Percentiles rank a stretch among this genome's conserved stretches.
Conservation (phyloP, 495 filamentous ascomycete genomes). For the Aspergillus carlsbadensis region DNA sequence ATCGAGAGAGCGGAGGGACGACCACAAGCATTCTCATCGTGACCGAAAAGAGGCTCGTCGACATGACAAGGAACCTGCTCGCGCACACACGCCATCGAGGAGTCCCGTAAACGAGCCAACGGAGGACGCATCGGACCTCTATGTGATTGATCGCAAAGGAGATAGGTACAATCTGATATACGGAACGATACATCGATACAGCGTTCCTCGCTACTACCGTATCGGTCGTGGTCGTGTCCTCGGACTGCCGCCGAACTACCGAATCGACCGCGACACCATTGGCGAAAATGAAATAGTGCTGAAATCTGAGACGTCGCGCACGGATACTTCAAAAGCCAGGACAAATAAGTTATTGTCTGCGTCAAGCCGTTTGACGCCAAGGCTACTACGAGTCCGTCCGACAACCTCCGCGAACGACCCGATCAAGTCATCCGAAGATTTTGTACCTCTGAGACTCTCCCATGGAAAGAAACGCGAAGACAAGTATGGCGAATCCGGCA, state of each 20-base stretch:
- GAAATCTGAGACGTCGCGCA: conserved; percentile 23
- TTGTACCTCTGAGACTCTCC: conserved; percentile 38
- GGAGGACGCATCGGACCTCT: conserved; percentile 27
- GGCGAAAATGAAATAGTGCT: conserved; percentile 50
- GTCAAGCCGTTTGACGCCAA: conserved; percentile 13
- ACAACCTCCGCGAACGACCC: conserved; percentile 19
- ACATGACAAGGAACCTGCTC: background rate
- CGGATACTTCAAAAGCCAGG: conserved; percentile 21
- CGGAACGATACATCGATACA: conserved; percentile 61
- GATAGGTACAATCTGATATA: conserved; percentile 61
- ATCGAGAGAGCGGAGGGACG: conserved; percentile 26
- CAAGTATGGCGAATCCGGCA: conserved; percentile 20
- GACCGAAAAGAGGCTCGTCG: conserved; percentile 1
- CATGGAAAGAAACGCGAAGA: conserved; percentile 23
- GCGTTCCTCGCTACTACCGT: conserved; percentile 58
- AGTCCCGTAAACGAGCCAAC: conserved; percentile 17
- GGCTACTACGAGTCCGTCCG: conserved; percentile 27
- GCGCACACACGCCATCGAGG: conserved; percentile 4
- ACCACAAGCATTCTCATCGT: conserved; percentile 15
- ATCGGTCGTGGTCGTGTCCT: conserved; percentile 58
- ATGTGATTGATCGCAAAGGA: conserved; percentile 57
- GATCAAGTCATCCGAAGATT: conserved; percentile 37
- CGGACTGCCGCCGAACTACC: conserved; percentile 44
- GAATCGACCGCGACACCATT: conserved; percentile 53
- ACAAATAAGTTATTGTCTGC: conserved; percentile 26